Evolutionary conservation across 345 rosid genomes (phyloP), one percentile per base, ranked within the genome.

Genomic region (Populus alba): DNA sequence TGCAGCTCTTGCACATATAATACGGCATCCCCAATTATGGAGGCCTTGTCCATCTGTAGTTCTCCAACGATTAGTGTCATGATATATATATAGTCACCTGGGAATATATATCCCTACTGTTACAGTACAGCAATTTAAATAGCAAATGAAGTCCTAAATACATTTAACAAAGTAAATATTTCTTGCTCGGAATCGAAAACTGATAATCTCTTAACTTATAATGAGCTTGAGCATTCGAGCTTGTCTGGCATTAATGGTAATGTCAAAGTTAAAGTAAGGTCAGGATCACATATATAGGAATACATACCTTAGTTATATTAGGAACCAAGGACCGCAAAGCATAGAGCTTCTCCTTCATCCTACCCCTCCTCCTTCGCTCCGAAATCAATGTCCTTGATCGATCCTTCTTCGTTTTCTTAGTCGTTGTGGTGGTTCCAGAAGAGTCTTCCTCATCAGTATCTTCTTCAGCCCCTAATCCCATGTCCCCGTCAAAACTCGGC

Each of bases 31-130:
- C 97, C 97, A 23, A 92, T 87, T 15, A 95, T 92, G 3, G 97
- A 93, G n/a, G 97, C 97, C 88, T 95, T 93, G 72, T 95, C 98
- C 98, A 95, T 95, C 97, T 95, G 81, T 67, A 43, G 43, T 75
- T 66, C 18, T 23, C 18, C 15, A 13, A 45, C 6, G 51, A 45
- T 45, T 13, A 13, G 16, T 45, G 41, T 39, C 41, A 39, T 39
- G 41, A 6, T 33, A 33, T 33, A 33, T 33, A 4, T 10, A 43
- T 0, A 1, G 15, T 43, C 47, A 10, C 47, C 8, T 43, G 47
- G 12, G 13, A 43, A 43, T 38, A 38, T 38, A 43, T 38, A 38
- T 38, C 47, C 47, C 47, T 41, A 41, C 45, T 9, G 45, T 10
- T 43, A 8, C 47, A 43, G 47, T 8, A 43, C 47, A 43, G 3